A percentile compares a stretch with the other conserved stretches of the same genome.
Conservation (phyloP, 345 rosid genomes). For the Syzygium oleosum region DNA sequence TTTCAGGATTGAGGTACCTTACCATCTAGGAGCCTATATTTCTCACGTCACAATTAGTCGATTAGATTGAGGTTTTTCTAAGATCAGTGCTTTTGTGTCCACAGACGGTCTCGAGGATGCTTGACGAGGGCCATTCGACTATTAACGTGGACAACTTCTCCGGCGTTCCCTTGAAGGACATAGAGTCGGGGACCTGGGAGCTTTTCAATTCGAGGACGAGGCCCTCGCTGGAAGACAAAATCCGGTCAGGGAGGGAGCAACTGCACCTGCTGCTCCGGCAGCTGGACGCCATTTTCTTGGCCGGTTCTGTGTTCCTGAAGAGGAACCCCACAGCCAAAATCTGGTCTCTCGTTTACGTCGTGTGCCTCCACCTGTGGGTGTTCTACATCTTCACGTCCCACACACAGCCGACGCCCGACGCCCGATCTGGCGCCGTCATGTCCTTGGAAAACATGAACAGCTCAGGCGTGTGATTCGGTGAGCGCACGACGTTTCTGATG, state of each 20-base stretch:
- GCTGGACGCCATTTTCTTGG: constrained; percentile 59
- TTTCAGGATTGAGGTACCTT: constrained; percentile 79
- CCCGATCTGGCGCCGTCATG: constrained; percentile 55
- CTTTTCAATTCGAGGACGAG: constrained; percentile 38
- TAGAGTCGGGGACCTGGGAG: constrained; percentile 63
- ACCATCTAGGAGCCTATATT: not conserved
- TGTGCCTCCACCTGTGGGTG: constrained; percentile 92
- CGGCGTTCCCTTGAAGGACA: constrained; percentile 33
- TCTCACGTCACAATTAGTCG: not conserved
- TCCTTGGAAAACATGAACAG: constrained; percentile 71
- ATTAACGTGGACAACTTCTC: constrained; percentile 11
- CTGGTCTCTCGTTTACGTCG: constrained; percentile 61
- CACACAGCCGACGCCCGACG: constrained; percentile 28
- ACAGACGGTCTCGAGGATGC: constrained; percentile 70
- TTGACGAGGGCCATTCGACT: constrained; percentile 52
- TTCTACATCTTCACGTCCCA: constrained; percentile 58
- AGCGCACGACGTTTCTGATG: not conserved
- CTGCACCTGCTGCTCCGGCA: constrained; percentile 62
- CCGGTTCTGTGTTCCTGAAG: constrained; percentile 65
- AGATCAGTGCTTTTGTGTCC: not conserved
- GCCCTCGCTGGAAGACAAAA: constrained; percentile 49
- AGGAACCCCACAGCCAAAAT: constrained; percentile 67
- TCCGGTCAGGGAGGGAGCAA: constrained; percentile 62
- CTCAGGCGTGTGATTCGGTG: constrained; percentile 7
- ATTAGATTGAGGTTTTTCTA: not conserved